Base-by-base conservation (phyloP, 371 early-diverging fungal species). In the Lichtheimia corymbifera region DNA sequence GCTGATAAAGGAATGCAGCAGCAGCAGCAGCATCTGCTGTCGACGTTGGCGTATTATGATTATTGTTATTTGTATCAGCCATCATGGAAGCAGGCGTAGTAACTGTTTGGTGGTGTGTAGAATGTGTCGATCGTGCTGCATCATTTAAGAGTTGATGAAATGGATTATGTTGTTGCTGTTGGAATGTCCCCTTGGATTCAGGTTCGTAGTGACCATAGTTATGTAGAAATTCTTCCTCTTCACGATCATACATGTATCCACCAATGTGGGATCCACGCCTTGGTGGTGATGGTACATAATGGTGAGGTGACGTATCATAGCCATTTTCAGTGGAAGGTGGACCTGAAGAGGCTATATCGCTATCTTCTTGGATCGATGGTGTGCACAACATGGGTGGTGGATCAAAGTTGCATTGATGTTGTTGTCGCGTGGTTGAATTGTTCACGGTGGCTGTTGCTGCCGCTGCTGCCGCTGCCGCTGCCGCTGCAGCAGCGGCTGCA, bases 261-360 rank as follows among this genome's bases (percentile, higher is more conserved):
- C 18, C 22, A 47, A 47, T 22, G 27, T 15, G 27, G 12, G 27
- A n/a, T 25, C 15, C 15, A 15, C 53, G 25, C 22, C 53, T 15
- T 52, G 25, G 53, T 24, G 53, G 53, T 22, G 53, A 52, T 25
- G 53, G 15, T 15, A 27, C 15, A 27, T 15, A 15, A 52, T 52
- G 15, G 6, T 52, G 6, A 5, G 53, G 27, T 52, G 53, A 52
- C 5, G 53, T 22, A 52, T 58, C 58, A 40, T 40, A 58, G 12
- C 43, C 58, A 42, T 45, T 24, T 28, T 58, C 58, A 13, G 43
- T 42, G 2, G 58, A 58, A 7, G 62, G 50, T 55, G 62, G 54
- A 14, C 62, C 54, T 18, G 62, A 62, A 15, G 58, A 47, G 49
- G 58, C 25, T 13, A 58, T 47, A 35, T 58, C 58, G n/a, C 58